Conservation (phyloP, 2,329 filamentous ascomycete species). For the Sarocladium oryzae region DNA sequence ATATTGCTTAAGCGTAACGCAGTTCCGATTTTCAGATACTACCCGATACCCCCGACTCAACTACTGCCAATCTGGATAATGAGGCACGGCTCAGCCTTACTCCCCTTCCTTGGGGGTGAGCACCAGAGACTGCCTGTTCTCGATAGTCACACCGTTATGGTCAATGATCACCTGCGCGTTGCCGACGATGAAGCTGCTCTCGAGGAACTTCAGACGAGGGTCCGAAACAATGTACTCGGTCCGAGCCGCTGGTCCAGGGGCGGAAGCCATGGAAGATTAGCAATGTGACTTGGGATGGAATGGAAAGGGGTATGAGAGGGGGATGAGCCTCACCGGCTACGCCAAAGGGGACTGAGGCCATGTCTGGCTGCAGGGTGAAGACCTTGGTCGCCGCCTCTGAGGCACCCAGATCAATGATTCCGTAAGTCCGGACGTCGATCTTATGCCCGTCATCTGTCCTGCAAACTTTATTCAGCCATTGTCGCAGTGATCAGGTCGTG, state of each 20-base stretch:
- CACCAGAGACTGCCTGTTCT: background rate
- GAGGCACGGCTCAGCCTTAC: no score
- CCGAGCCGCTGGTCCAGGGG: background rate
- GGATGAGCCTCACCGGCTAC: no score
- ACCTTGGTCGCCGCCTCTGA: background rate
- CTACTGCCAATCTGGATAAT: no score
- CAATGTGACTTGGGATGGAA: no score
- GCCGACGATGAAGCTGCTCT: background rate
- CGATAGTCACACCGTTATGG: background rate
- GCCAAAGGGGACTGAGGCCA: background rate
- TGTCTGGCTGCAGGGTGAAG: background rate
- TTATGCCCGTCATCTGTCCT: background rate
- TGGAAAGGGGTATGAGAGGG: no score
- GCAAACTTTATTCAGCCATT: background rate
- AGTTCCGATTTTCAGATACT: no score
- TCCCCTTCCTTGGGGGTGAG: background rate
- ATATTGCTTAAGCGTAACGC: no score
- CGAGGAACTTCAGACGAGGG: background rate
- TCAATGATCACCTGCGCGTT: background rate
- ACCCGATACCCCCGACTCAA: no score
- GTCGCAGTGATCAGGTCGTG: no score
- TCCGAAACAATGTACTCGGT: background rate
- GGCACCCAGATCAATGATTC: background rate
- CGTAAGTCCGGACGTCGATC: background rate
- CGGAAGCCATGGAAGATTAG: no score